phyloP scores from a whole-genome alignment of 768 basidiomycete species.

The Tylopilus rubrobrunneus region DNA sequence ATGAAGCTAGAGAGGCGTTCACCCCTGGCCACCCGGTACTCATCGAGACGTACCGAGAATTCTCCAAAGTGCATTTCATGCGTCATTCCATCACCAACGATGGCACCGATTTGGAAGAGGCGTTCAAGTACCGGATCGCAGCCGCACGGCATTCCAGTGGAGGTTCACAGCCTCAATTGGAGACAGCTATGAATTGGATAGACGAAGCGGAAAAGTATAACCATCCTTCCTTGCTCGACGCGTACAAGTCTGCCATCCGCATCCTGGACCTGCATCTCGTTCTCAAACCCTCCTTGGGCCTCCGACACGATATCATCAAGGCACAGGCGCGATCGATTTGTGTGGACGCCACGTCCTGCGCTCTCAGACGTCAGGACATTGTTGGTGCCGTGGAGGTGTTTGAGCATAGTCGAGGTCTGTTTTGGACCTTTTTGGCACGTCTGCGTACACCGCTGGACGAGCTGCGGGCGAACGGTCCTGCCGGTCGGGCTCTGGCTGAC shows the following conservation, averaged over 20 bases:
- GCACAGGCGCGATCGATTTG: conserved; percentile 11
- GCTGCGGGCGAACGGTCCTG: conserved; percentile 10
- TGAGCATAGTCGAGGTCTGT: conserved; percentile 26
- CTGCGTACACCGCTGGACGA: conserved; percentile 25
- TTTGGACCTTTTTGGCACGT: conserved; percentile 24
- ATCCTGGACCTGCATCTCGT: conserved; percentile 17
- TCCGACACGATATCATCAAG: conserved; percentile 16
- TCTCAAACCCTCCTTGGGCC: conserved; percentile 12
- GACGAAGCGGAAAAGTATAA: conserved; percentile 14
- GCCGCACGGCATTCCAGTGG: conserved; percentile 18
- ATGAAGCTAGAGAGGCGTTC: conserved; percentile 8
- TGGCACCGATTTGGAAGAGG: conserved; percentile 20
- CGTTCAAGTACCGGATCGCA: conserved; percentile 15
- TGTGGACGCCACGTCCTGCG: conserved; percentile 26
- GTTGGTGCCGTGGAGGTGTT: conserved; percentile 34
- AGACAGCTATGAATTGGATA: conserved; percentile 22
- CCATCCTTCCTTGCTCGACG: conserved; percentile 16
- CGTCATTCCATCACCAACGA: conserved; percentile 10
- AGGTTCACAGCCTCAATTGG: conserved; percentile 14
- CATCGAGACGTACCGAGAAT: conserved; percentile 9
- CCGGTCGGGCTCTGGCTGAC: conserved; percentile 11
- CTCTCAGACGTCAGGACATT: conserved; percentile 16
- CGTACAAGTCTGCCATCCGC: conserved; percentile 17
- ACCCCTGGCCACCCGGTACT: conserved; percentile 8
- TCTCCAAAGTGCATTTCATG: conserved; percentile 8